Evolutionary conservation across 768 basidiomycete species (phyloP).

Genomic region (Roridomyces roridus): DNA sequence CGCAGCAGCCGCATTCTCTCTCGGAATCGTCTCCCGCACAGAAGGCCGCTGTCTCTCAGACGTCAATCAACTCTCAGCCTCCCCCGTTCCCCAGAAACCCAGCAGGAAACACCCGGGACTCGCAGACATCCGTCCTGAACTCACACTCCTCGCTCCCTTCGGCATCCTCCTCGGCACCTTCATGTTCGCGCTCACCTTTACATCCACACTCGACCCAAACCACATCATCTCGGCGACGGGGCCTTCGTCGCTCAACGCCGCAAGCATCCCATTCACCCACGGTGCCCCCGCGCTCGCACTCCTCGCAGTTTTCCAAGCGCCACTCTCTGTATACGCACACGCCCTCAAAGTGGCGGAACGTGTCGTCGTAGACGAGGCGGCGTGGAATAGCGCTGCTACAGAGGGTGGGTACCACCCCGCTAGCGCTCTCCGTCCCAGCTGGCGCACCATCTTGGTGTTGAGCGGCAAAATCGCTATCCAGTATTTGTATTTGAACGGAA

Average conservation of each 20-base stretch:
- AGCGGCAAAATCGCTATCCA: background rate
- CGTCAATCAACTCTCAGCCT: background rate
- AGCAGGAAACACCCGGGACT: background rate
- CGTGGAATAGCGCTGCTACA: background rate
- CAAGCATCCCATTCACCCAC: background rate
- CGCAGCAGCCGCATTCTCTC: background rate
- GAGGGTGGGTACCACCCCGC: background rate
- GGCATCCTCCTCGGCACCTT: background rate
- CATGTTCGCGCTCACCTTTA: constrained; percentile 1
- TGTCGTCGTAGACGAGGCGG: background rate
- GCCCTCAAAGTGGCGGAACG: background rate
- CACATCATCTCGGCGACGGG: background rate
- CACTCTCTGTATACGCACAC: background rate
- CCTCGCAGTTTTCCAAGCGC: constrained; percentile 4
- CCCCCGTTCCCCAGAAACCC: background rate
- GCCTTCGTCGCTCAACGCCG: background rate
- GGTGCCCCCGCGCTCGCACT: background rate
- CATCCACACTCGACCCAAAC: background rate
- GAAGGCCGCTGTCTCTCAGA: background rate
- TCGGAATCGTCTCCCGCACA: background rate
- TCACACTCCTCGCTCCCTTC: background rate
- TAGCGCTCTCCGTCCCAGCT: background rate
- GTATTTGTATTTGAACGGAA: constrained; percentile 6
- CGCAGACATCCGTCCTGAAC: background rate
- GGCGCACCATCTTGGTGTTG: background rate